Evolutionary conservation across 306 rosid genomes (phyloP).

Genomic region (Macrotyloma uniflorum): DNA sequence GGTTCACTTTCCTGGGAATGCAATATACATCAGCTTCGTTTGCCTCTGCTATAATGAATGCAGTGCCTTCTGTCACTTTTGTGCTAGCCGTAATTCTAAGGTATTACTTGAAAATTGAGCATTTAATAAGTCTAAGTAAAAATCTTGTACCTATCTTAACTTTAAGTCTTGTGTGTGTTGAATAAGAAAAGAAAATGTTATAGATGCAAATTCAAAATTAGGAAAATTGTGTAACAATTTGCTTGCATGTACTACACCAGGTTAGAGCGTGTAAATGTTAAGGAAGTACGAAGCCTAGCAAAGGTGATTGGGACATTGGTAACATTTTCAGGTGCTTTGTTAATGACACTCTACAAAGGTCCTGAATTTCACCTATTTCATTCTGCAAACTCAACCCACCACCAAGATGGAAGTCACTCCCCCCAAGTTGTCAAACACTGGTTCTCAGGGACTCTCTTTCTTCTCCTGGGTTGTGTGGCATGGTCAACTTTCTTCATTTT

Average conservation of each 20-base stretch:
- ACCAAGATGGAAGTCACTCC: constrained; percentile 24
- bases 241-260: constrained; percentile 4
- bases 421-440: constrained; percentile 34
- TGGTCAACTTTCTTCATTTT: constrained; percentile 52
- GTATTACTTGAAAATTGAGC: constrained; percentile 29
- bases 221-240: not conserved
- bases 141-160: not conserved
- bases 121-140: not conserved
- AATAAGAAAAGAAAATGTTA: not conserved
- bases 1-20: constrained; percentile 71
- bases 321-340: constrained; percentile 62
- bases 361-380: constrained; percentile 53
- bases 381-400: constrained; percentile 33
- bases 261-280: constrained; percentile 51
- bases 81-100: constrained; percentile 58
- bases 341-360: constrained; percentile 80
- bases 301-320: constrained; percentile 67
- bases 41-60: constrained; percentile 71
- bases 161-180: not conserved
- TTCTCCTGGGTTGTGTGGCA: constrained; percentile 39
- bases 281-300: constrained; percentile 55
- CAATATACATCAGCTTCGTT: constrained; percentile 73
- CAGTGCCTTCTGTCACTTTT: constrained; percentile 75
- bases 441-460: constrained; percentile 47
- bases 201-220: not conserved